Percentiles rank a stretch among this genome's conserved stretches.
These are phyloP conservation scores for Cladosporium cucumerinum DNA, from an alignment of 2,329 filamentous ascomycete species.

Conservation along the genomic window DNA sequence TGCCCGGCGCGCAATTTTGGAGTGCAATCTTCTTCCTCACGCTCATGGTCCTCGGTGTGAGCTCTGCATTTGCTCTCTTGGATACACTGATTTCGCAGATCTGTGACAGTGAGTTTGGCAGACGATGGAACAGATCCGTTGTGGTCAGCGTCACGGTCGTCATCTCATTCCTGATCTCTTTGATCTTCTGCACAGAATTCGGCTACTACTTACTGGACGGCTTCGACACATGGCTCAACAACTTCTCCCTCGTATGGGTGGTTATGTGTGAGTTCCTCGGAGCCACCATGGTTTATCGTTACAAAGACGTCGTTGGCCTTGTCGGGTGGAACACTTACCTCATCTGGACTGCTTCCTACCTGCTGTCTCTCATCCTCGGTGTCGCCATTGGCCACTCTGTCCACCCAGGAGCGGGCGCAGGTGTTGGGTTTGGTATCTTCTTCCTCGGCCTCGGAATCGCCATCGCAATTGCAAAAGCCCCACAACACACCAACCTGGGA, in stretches of 20 bases:
- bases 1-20: constrained; percentile 58
- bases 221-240: constrained; percentile 56
- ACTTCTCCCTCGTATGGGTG: constrained; percentile 53
- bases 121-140: constrained; percentile 9
- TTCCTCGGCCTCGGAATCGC: constrained; percentile 41
- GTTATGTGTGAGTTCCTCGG: constrained; percentile 53
- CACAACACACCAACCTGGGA: constrained; percentile 31
- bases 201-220: constrained; percentile 55
- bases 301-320: constrained; percentile 46
- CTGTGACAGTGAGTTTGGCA: constrained; percentile 16
- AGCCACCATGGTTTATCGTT: constrained; percentile 54
- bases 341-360: constrained; percentile 51
- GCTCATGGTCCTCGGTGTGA: constrained; percentile 53
- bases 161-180: constrained; percentile 52
- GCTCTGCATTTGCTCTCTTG: constrained; percentile 44
- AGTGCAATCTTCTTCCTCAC: constrained; percentile 57
- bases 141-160: constrained; percentile 44
- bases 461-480: constrained; percentile 42
- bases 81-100: constrained; percentile 48
- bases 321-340: constrained; percentile 44
- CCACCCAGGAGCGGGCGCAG: constrained; percentile 26
- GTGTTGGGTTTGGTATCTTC: constrained; percentile 53
- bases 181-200: constrained; percentile 57
- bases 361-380: constrained; percentile 52
- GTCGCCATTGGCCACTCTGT: constrained; percentile 48